phyloP scores from a whole-genome alignment of 2,329 filamentous ascomycete species.

The Paradendryphiella salina region DNA sequence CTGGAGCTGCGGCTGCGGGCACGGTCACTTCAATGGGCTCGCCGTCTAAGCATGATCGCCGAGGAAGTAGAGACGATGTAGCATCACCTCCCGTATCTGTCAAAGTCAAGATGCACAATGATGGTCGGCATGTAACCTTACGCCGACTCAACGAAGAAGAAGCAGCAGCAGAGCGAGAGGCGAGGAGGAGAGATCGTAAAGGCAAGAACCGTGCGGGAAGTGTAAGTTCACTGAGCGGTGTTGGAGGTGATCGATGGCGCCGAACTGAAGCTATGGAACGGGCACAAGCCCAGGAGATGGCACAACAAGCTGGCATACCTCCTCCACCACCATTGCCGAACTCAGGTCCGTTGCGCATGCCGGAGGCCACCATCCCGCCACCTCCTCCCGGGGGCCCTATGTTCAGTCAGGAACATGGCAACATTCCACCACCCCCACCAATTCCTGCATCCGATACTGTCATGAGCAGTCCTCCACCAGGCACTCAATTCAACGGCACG shows the following conservation, averaged over 20 bases:
- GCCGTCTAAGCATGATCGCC: conserved; percentile 33
- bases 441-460: conserved; percentile 40
- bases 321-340: conserved; percentile 32
- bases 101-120: conserved; percentile 67
- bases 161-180: conserved; percentile 62
- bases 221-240: conserved; percentile 45
- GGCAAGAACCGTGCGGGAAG: conserved; percentile 45
- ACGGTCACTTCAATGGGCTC: conserved; percentile 35
- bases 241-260: conserved; percentile 47
- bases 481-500: conserved; percentile 43
- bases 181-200: conserved; percentile 54
- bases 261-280: conserved; percentile 46
- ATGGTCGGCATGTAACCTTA: conserved; percentile 65
- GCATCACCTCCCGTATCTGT: conserved; percentile 64
- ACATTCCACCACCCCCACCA: conserved; percentile 42
- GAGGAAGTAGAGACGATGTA: conserved; percentile 48
- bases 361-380: conserved; percentile 35
- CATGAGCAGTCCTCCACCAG: conserved; percentile 42
- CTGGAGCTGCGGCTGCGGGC: conserved; percentile 34
- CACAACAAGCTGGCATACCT: conserved; percentile 23
- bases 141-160: conserved; percentile 64
- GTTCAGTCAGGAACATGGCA: conserved; percentile 13
- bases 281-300: conserved; percentile 39
- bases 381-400: conserved; percentile 39
- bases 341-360: conserved; percentile 37